Base-by-base conservation (phyloP, 1,284 basidiomycete species). In the Vanrija sp. region DNA sequence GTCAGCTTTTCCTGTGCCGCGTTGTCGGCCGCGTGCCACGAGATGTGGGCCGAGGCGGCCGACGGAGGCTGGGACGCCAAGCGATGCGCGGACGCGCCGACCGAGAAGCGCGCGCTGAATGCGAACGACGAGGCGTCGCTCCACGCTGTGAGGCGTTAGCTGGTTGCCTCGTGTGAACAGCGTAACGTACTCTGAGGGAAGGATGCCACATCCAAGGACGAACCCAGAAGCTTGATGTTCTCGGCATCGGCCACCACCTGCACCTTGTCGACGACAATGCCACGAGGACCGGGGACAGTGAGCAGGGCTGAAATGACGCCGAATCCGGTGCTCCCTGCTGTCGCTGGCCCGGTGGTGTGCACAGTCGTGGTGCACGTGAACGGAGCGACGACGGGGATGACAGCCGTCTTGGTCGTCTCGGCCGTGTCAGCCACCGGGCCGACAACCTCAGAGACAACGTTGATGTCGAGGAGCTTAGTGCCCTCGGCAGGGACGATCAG, bases 391-490 rank as follows among this genome's bases (percentile, higher is more conserved):
- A 72, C 57, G 10, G 68, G 67, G 21, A 75, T 57, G 10, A 61
- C 62, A 4, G 64, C 49, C 15, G 65, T 69, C 14, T 56, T 49
- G 16, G 54, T 54, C 9, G 60, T 28, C 49, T 73, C 70, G 40
- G 71, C 62, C 18, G 52, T 51, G 16, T 46, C 43, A 21, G 43
- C 26, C 15, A 46, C 18, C 10, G 23, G 6, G 23, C 44, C 54
- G 9, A 46, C 45, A 25, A 43, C 29, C 7, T 47, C 44, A 28
- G 68, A 59, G 14, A 51, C 47, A 9, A 71, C 21, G 16, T 60
- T 63, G 29, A 72, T 12, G 52, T 72, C 72, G 42, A 72, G 38
- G 12, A 67, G 51, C 42, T 65, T 65, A 3, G 63, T 63, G 7
- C 55, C 59, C 9, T 59, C 48, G 6, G 19, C 25, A 0, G 65